These are phyloP conservation scores for Austroboletus novae-zelandiae DNA, from an alignment of 1,284 basidiomycete species.

Conservation along the genomic window DNA sequence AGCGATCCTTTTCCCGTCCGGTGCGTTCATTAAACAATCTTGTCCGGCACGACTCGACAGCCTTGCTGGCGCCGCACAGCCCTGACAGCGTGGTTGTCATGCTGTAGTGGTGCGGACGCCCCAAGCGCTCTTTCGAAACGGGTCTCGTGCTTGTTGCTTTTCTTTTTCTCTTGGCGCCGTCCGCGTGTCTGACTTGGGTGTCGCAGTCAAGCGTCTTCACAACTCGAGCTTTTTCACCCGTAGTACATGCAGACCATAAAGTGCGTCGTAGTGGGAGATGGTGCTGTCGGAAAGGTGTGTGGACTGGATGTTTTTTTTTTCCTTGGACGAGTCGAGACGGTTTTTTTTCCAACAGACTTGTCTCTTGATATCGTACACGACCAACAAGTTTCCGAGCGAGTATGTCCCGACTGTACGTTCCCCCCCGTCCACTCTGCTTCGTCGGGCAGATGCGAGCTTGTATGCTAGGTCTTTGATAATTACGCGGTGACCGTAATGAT, in stretches of 20 bases:
- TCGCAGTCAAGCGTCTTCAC: background rate
- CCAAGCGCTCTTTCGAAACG: conserved; percentile 16
- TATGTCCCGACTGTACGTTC: conserved; percentile 95
- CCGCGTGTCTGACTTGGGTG: background rate
- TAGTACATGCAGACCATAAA: conserved; percentile 90
- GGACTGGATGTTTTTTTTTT: conserved; percentile 2
- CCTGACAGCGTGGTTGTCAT: conserved; percentile 31
- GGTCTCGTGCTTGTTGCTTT: conserved; percentile 14
- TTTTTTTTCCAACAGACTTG: conserved; percentile 67
- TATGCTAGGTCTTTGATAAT: conserved; percentile 87
- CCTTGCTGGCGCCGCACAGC: conserved; percentile 23
- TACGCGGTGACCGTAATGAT: conserved; percentile 99
- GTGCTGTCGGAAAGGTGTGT: conserved; percentile 98
- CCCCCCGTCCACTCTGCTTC: background rate
- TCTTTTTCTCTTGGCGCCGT: background rate
- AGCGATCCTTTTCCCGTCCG: conserved; percentile 9
- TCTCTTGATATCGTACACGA: conserved; percentile 98
- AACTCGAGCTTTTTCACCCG: conserved; percentile 6
- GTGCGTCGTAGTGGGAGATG: conserved; percentile 98
- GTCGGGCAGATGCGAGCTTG: conserved; percentile 22
- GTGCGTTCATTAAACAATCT: conserved; percentile 17
- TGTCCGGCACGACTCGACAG: conserved; percentile 7
- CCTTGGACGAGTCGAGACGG: background rate
- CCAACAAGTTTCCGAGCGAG: conserved; percentile 98
- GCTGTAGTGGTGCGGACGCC: conserved; percentile 20